Percentiles rank a stretch among this genome's conserved stretches.
Conservation (phyloP, 768 basidiomycete species). For the Candolleomyces aberdarensis region DNA sequence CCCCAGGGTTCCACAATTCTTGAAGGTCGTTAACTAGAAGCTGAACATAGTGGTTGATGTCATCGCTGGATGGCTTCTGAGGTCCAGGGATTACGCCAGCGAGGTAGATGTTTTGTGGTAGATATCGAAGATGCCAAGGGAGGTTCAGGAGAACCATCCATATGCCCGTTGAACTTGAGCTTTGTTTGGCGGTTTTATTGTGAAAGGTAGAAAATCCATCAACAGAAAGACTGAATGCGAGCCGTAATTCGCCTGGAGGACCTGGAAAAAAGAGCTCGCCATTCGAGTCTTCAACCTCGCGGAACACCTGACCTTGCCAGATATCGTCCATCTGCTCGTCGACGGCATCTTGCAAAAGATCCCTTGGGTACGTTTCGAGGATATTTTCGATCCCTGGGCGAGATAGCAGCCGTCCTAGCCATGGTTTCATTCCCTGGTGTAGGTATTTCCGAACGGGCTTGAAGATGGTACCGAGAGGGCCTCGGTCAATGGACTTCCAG, state of each 20-base stretch:
- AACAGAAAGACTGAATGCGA: constrained; percentile 23
- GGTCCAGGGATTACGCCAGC: constrained; percentile 39
- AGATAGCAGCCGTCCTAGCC: constrained; percentile 16
- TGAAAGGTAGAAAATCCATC: constrained; percentile 32
- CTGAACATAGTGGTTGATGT: constrained; percentile 33
- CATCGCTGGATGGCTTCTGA: constrained; percentile 20
- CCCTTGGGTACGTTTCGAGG: constrained; percentile 1
- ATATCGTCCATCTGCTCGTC: constrained; percentile 5
- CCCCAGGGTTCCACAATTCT: constrained; percentile 24
- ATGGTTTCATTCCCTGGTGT: constrained; percentile 19
- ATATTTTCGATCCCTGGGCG: constrained; percentile 13
- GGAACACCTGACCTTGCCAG: constrained; percentile 4
- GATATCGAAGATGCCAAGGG: constrained; percentile 23
- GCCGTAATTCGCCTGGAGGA: background rate
- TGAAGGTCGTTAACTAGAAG: constrained; percentile 34
- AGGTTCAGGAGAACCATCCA: constrained; percentile 31
- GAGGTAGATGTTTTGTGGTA: constrained; percentile 32
- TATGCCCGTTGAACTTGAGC: constrained; percentile 19
- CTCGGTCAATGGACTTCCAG: background rate
- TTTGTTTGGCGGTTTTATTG: constrained; percentile 21
- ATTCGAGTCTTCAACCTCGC: background rate
- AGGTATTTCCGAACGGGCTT: constrained; percentile 9
- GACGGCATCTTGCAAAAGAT: background rate
- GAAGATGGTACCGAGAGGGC: background rate
- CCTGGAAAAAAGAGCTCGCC: constrained; percentile 3